Evolutionary conservation across 2,329 filamentous ascomycete genomes (phyloP).

Genomic region (Phialophora verrucosa): DNA sequence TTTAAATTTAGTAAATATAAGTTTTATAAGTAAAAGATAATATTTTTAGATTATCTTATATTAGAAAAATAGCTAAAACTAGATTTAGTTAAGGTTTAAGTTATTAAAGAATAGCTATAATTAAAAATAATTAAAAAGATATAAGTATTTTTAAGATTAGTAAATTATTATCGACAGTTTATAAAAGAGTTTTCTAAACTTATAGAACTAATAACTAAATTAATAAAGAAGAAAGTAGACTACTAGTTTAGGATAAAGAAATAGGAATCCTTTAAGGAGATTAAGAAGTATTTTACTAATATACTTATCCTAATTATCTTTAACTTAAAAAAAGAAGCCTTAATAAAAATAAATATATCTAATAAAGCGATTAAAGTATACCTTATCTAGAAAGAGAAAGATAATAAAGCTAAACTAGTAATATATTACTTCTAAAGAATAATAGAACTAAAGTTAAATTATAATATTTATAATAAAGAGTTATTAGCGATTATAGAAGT

Average conservation of each 20-base stretch:
- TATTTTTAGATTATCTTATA: background rate
- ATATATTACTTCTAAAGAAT: constrained; percentile 19
- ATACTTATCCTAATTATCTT: constrained; percentile 31
- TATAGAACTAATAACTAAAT: background rate
- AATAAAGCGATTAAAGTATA: constrained; percentile 20
- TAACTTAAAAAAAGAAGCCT: constrained; percentile 19
- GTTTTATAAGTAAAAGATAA: background rate
- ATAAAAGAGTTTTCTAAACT: background rate
- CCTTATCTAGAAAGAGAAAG: constrained; percentile 16
- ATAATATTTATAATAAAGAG: constrained; percentile 32
- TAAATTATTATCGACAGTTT: constrained; percentile 8
- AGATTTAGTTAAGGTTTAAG: background rate
- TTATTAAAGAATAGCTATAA: background rate
- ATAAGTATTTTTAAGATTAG: background rate
- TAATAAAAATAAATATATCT: constrained; percentile 31
- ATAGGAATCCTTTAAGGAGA: constrained; percentile 20
- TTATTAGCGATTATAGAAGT: constrained; percentile 32
- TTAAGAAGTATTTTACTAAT: background rate
- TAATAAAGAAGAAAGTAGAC: constrained; percentile 2
- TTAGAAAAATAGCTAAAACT: background rate
- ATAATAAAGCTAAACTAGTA: constrained; percentile 19
- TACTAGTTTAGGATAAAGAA: background rate
- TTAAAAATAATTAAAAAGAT: background rate
- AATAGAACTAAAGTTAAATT: background rate
- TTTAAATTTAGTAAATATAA: background rate